These are phyloP conservation scores for Phycomyces nitens DNA, from an alignment of 192 early-diverging fungal species.

Conservation along the genomic window DNA sequence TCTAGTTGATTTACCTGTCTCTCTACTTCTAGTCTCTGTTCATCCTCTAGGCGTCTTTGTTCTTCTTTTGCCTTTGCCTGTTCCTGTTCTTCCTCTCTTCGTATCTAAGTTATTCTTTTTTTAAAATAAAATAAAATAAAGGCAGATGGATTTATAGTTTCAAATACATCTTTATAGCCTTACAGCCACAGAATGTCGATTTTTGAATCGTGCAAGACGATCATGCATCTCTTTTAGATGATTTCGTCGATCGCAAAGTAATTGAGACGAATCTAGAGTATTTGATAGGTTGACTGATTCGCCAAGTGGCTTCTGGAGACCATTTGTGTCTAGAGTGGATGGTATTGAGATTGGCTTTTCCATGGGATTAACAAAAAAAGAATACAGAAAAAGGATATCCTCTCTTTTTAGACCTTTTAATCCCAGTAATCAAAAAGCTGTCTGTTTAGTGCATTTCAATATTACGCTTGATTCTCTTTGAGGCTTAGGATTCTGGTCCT, in stretches of 20 bases:
- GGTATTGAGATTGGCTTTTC: too few relatives aligned
- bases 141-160: background rate
- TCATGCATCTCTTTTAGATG: background rate
- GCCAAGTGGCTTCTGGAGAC: too few relatives aligned
- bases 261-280: background rate
- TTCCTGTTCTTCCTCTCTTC: background rate
- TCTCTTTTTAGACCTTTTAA: too few relatives aligned
- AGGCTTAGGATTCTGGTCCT: too few relatives aligned
- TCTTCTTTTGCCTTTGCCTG: background rate
- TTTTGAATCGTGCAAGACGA: background rate
- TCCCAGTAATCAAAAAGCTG: too few relatives aligned
- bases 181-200: background rate
- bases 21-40: background rate
- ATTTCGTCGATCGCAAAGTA: background rate
- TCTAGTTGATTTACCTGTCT: background rate
- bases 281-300: too few relatives aligned
- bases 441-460: too few relatives aligned
- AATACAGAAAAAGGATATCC: too few relatives aligned
- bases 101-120: background rate
- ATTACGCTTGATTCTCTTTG: too few relatives aligned
- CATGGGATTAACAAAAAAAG: conserved; percentile 28
- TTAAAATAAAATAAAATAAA: too few relatives aligned
- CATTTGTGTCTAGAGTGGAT: too few relatives aligned
- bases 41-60: background rate
- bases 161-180: background rate